Evolutionary conservation across 2,329 filamentous ascomycete species (phyloP), one percentile per base, ranked within the genome.

Genomic region (Alternaria longipes): DNA sequence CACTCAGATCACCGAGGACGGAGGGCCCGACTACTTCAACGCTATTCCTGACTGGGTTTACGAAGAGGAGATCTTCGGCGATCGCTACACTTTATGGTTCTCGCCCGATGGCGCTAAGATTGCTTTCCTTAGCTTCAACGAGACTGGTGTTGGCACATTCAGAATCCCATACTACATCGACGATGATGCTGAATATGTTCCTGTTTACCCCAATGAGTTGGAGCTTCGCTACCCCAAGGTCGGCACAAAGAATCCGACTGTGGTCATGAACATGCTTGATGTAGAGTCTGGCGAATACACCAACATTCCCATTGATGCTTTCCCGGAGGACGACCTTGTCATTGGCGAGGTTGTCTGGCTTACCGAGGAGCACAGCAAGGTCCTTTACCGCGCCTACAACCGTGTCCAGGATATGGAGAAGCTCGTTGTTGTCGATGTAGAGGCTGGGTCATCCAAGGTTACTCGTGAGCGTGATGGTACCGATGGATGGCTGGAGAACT

Each of bases 341-440:
- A 84, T 91, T 51, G 89, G 89, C 3, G 89, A 91, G 72, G 85
- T 91, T 4, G 83, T 85, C 0, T 91, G 90, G 90, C 79, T 90
- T 20, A 90, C 89, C 0, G 84, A 87, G 8, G 79, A 79, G 5
- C 88, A 90, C 71, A 80, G 83, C n/a, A 84, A 83, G 41, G 81
- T 91, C 40, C 82, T 90, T 38, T 89, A 90, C 76, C 85, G 88
- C 12, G 86, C 86, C 0, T 91, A 86, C 79, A 91, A 91, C 74
- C 86, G 89, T 5, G 87, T 90, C 0, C 89, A 91, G 69, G 88
- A 91, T 64, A 77, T 82, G 2, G 87, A 89, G 59, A 89, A 88
- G 62, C 80, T 89, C 14, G 84, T 91, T 2, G 76, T 86, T 0
- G 86, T 91, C 3, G 82, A 90, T 62, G 82, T 85, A 1, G 78